Evolutionary conservation across 2,329 filamentous ascomycete species (phyloP), one percentile per base, ranked within the genome.

Genomic region (Parascedosporium putredinis): DNA sequence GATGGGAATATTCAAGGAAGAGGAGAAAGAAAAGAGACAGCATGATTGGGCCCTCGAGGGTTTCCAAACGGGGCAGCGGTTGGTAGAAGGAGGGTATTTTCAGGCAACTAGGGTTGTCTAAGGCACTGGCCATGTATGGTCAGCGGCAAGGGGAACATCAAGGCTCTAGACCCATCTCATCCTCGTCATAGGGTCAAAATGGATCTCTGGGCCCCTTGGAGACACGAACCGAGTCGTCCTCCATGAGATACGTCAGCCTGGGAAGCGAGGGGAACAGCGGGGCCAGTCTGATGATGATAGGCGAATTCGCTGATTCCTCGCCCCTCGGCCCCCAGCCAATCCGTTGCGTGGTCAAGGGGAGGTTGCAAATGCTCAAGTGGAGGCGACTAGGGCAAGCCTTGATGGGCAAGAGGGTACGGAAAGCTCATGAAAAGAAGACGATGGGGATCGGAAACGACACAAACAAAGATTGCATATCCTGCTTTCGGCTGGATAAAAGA

Each of bases 351-450:
- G n/a, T n/a, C n/a, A n/a, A n/a, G n/a, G n/a, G n/a, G n/a, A n/a
- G n/a, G n/a, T n/a, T n/a, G n/a, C n/a, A n/a, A n/a, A n/a, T n/a
- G n/a, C n/a, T n/a, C n/a, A n/a, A n/a, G n/a, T n/a, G n/a, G n/a
- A n/a, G n/a, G n/a, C n/a, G n/a, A n/a, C n/a, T n/a, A n/a, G n/a
- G n/a, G n/a, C n/a, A n/a, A n/a, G n/a, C n/a, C n/a, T n/a, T n/a
- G n/a, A n/a, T n/a, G 20, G 38, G 38, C 16, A 24, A 2, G 38
- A 12, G 38, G 38, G 20, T 14, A 24, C 18, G 16, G 22, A 47
- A 47, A 20, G 51, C 49, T 47, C 25, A 25, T 31, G 33, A 52
- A 45, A 45, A 40, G 46, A 53, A 50, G 49, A 46, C 25, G 50
- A 52, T 45, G 16, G 50, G 48, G 47, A 23, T 16, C 16, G 25